phyloP scores from a whole-genome alignment of 83 land plant genomes.

The Isoetes engelmannii region DNA sequence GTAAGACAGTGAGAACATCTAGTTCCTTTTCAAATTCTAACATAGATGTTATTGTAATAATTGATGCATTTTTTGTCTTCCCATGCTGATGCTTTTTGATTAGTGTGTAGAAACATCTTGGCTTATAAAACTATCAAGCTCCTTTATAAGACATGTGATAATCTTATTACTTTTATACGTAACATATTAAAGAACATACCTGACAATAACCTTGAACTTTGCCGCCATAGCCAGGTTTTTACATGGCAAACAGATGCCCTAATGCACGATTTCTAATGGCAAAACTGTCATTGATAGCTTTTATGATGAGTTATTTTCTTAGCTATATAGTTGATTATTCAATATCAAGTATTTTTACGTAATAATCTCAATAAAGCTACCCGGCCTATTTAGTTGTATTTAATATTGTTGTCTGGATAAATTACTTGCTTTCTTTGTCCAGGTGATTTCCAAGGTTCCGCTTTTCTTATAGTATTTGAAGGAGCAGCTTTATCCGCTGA shows the following conservation, averaged over 20 bases:
- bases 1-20: slow-evolving; percentile 25
- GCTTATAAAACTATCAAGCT: too few species aligned
- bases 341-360: too few species aligned
- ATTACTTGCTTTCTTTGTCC: slow-evolving; percentile 11
- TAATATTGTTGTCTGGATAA: not conserved
- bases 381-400: too few species aligned
- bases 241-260: too few species aligned
- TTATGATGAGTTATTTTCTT: too few species aligned
- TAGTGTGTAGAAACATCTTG: not conserved
- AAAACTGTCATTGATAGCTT: too few species aligned
- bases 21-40: too few species aligned
- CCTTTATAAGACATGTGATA: too few species aligned
- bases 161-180: not conserved
- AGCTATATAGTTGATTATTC: too few species aligned
- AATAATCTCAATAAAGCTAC: too few species aligned
- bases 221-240: too few species aligned
- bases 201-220: not conserved
- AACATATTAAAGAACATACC: not conserved
- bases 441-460: slow-evolving; percentile 93
- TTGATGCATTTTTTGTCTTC: not conserved
- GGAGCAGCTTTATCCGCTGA: slow-evolving; percentile 66
- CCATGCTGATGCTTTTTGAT: not conserved
- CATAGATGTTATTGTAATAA: not conserved
- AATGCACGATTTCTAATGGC: too few species aligned
- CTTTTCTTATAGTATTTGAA: slow-evolving; percentile 62